Percentiles rank a stretch among this genome's conserved stretches.
Conservation (phyloP, 129 eudicot genomes). For the Glebionis coronaria region DNA sequence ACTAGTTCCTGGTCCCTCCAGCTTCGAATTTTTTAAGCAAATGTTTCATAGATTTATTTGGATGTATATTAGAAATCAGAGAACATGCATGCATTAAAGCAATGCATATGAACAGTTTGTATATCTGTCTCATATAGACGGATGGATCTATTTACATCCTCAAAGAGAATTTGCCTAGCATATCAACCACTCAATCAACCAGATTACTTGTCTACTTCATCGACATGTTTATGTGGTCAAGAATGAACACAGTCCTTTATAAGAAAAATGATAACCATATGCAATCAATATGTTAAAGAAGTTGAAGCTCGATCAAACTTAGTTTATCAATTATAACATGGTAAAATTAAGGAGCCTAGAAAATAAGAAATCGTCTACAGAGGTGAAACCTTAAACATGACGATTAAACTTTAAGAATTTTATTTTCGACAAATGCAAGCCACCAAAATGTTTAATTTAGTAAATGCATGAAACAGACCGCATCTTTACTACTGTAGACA, state of each 20-base stretch:
- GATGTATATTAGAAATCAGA: background rate
- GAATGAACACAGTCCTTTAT: background rate
- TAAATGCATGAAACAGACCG: constrained; percentile 1
- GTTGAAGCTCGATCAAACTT: too few species aligned
- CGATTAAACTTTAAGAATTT: too few species aligned
- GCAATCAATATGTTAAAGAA: too few species aligned
- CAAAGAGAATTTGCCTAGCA: background rate
- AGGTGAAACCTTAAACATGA: too few species aligned
- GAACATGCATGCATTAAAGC: background rate
- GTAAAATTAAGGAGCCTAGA: too few species aligned
- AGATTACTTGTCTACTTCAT: background rate
- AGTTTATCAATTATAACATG: too few species aligned
- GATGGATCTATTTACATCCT: background rate
- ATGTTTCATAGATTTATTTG: too few species aligned
- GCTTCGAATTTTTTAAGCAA: too few species aligned
- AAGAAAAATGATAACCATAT: background rate
- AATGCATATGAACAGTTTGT: background rate
- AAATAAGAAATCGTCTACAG: too few species aligned
- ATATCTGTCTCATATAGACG: background rate
- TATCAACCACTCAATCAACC: background rate
- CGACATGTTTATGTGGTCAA: background rate
- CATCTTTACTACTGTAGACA: background rate
- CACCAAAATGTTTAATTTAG: constrained; percentile 2
- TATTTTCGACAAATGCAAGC: background rate
- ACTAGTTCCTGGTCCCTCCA: too few species aligned